These are phyloP conservation scores for Lanmaoa pseudosensibilis DNA, from an alignment of 768 basidiomycete genomes.

Conservation along the genomic window DNA sequence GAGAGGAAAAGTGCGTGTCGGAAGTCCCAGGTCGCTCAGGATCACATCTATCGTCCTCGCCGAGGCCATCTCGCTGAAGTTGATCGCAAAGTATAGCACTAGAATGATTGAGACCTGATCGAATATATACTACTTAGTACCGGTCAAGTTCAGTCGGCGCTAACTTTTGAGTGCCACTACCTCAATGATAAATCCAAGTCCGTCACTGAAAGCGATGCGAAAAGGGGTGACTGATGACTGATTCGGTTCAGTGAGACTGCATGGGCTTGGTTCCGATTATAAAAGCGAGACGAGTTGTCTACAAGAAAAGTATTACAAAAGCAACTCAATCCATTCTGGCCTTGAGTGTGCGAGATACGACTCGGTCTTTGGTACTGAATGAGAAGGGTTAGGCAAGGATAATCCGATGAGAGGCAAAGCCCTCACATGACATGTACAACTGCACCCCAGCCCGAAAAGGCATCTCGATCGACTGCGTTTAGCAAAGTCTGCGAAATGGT, in stretches of 20 bases:
- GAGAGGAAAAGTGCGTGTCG: slow-evolving; percentile 14
- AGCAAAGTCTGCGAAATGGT: slow-evolving; percentile 95
- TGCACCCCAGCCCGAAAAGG: slow-evolving; percentile 95
- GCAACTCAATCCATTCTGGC: slow-evolving; percentile 80
- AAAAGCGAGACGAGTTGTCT: slow-evolving; percentile 10
- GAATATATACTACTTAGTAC: no score
- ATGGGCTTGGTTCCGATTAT: neutral
- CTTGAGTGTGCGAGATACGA: slow-evolving; percentile 84
- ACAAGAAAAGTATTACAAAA: slow-evolving; percentile 18
- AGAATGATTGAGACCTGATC: neutral
- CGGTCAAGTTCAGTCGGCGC: slow-evolving; percentile 7
- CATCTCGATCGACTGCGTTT: slow-evolving; percentile 95
- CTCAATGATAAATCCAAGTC: neutral
- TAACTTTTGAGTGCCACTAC: neutral
- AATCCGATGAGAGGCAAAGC: neutral
- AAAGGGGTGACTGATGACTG: neutral
- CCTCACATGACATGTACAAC: slow-evolving; percentile 94
- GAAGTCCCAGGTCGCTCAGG: slow-evolving; percentile 16
- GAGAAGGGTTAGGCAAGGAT: slow-evolving; percentile 5
- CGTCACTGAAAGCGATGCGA: no score
- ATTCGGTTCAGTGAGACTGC: no score
- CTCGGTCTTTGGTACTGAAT: slow-evolving; percentile 65
- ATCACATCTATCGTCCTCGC: slow-evolving; percentile 6
- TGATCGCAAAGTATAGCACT: neutral
- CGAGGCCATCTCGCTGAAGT: slow-evolving; percentile 1